Base-by-base conservation (phyloP, 2,329 filamentous ascomycete genomes). In the Ophiostoma sp. region DNA sequence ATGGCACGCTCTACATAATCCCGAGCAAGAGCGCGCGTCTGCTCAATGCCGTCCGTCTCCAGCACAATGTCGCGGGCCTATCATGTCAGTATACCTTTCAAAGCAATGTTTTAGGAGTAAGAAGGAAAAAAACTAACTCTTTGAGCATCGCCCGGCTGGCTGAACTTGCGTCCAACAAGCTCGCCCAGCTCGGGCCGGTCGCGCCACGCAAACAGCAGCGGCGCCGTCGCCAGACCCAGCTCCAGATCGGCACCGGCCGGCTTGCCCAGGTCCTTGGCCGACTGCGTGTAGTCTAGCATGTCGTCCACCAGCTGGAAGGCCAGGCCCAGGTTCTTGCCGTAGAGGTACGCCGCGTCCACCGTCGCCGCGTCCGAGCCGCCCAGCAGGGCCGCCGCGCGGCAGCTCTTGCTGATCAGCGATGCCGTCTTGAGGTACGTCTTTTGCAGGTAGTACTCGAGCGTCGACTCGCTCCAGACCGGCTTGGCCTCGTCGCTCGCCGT, bases 381-480 rank as follows among this genome's bases (percentile, higher is more conserved):
- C 23, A 99, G 84, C 65, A 99, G 82, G 2, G 95, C 94, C 2
- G 95, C 88, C 0, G 94, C 93, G 67, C 95, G 90, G 79, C 94
- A 98, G 39, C 92, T 96, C 80, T 99, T 99, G 78, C 92, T 96
- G 77, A 99, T 98, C 76, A 99, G 83, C 74, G 92, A 96, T 4
- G 95, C 95, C 1, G 93, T 96, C 83, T 99, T 99, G 75, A 99
- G 86, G 77, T 99, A 99, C 36, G 95, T 99, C 85, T 99, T 99
- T 78, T 97, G 93, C 68, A 99, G 84, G 78, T 99, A 99, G 81
- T 99, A 98, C 35, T 88, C 86, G 72, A 99, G 86, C 1, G 93
- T 91, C 69, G 97, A 92, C 76, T 97, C 92, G 1, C 90, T 95
- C 87, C 91, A 98, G 11, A 85, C 82, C 0, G 94, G 94, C 75